These are phyloP conservation scores for Schizothecium vesticola DNA, from an alignment of 495 filamentous ascomycete species.

Conservation along the genomic window DNA sequence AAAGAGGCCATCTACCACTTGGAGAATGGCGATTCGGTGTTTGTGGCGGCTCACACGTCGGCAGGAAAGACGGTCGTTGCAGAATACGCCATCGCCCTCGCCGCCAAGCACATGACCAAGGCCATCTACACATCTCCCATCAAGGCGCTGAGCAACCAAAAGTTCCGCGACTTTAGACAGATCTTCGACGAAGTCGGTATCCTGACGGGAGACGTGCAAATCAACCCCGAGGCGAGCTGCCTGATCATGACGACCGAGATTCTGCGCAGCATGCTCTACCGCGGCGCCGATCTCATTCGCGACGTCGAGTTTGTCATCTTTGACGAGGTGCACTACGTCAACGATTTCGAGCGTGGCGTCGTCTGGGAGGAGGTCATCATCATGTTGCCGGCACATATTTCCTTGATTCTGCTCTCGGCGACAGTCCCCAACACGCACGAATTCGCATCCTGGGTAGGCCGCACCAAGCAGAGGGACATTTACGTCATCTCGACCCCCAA, in stretches of 20 bases:
- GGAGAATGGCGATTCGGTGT: conserved; percentile 93
- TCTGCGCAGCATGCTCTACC: conserved; percentile 94
- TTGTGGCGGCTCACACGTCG: conserved; percentile 97
- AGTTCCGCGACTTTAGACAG: conserved; percentile 89
- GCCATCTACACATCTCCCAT: conserved; percentile 98
- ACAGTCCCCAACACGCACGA: conserved; percentile 97
- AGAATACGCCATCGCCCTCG: conserved; percentile 94
- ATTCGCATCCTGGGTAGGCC: conserved; percentile 96
- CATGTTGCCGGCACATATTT: conserved; percentile 96
- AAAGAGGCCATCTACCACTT: conserved; percentile 98
- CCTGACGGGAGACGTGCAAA: conserved; percentile 95
- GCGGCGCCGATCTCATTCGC: conserved; percentile 90
- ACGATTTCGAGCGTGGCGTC: conserved; percentile 93
- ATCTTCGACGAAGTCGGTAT: conserved; percentile 94
- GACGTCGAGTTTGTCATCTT: conserved; percentile 99
- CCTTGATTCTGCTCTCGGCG: conserved; percentile 88
- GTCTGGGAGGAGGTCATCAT: conserved; percentile 99
- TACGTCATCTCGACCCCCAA: conserved; percentile 98
- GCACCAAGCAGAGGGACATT: conserved; percentile 97
- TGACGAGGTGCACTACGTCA: conserved; percentile 98
- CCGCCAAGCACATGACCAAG: conserved; percentile 97
- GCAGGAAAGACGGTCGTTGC: conserved; percentile 98
- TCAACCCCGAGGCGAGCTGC: conserved; percentile 95
- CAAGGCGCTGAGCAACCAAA: conserved; percentile 97
- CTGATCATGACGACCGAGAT: conserved; percentile 99